A percentile compares a stretch with the other conserved stretches of the same genome.
These are phyloP conservation scores for Gentiana straminea DNA, from an alignment of 257 asterid species.

Conservation along the genomic window DNA sequence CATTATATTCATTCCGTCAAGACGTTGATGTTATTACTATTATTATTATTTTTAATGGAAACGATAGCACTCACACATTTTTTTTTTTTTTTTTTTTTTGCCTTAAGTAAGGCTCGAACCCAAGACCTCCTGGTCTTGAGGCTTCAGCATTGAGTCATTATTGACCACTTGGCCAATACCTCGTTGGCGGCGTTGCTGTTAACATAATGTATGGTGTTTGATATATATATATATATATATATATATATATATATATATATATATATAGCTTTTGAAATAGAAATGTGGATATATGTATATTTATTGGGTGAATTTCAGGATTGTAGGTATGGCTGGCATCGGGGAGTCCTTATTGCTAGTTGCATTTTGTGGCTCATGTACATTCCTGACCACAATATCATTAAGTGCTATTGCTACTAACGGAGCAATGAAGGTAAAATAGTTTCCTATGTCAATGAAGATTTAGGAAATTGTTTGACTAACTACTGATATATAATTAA, in stretches of 20 bases:
- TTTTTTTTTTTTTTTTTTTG: no score
- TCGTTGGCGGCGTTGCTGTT: no score
- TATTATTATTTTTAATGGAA: no score
- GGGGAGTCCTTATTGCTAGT: slow-evolving; percentile 87
- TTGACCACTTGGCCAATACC: no score
- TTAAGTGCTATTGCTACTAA: slow-evolving; percentile 97
- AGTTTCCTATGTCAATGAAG: background rate
- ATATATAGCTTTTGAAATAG: background rate
- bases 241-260: background rate
- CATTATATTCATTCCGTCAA: no score
- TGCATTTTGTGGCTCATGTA: slow-evolving; percentile 89
- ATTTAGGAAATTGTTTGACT: slow-evolving; percentile 1
- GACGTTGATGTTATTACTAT: no score
- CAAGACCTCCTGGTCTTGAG: no score
- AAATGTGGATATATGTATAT: background rate
- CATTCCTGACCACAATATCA: slow-evolving; percentile 89
- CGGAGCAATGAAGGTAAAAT: slow-evolving; percentile 97
- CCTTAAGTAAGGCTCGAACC: no score
- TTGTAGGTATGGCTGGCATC: slow-evolving; percentile 98
- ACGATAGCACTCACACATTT: no score
- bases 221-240: background rate
- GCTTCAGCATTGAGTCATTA: no score
- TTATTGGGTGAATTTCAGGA: slow-evolving; percentile 50
- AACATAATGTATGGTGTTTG: no score
- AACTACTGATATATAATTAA: no score